A percentile compares a stretch with the other conserved stretches of the same genome.
These are phyloP conservation scores for Pseudotsuga menziesii DNA, from an alignment of 75 land plant genomes.

Conservation along the genomic window DNA sequence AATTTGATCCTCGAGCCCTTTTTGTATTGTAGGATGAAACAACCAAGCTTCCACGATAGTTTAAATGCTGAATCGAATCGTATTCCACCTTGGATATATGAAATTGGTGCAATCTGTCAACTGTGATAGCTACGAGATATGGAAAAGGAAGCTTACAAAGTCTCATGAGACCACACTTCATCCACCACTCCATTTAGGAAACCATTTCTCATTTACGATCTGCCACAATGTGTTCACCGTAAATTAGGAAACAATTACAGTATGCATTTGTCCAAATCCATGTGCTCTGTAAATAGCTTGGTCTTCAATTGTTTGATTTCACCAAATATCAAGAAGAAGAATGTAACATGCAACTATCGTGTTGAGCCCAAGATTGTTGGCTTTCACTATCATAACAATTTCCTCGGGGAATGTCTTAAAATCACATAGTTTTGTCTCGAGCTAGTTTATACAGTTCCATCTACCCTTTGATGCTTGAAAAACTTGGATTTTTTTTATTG, in stretches of 20 bases:
- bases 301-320: conserved; percentile 98
- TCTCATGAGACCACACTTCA: too few species aligned
- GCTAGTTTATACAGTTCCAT: conserved; percentile 78
- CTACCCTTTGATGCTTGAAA: conserved; percentile 38
- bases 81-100: too few species aligned
- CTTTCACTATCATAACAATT: conserved; percentile 88
- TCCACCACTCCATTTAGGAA: too few species aligned
- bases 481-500: background rate
- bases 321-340: conserved; percentile 94
- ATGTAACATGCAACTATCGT: conserved; percentile 94
- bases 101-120: too few species aligned
- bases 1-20: too few species aligned
- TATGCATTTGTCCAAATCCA: conserved; percentile 92
- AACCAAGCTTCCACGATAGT: too few species aligned
- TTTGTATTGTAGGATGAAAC: too few species aligned
- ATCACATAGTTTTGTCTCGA: conserved; percentile 82
- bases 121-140: too few species aligned
- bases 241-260: conserved; percentile 78
- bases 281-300: conserved; percentile 98
- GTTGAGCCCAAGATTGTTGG: conserved; percentile 90
- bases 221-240: conserved; percentile 92
- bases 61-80: too few species aligned
- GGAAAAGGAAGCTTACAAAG: too few species aligned
- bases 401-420: conserved; percentile 87
- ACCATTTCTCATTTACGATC: conserved; percentile 94